Evolutionary conservation across 148 eudicot species (phyloP), one percentile per base, ranked within the genome.

Genomic region (Amaranthus palmeri): DNA sequence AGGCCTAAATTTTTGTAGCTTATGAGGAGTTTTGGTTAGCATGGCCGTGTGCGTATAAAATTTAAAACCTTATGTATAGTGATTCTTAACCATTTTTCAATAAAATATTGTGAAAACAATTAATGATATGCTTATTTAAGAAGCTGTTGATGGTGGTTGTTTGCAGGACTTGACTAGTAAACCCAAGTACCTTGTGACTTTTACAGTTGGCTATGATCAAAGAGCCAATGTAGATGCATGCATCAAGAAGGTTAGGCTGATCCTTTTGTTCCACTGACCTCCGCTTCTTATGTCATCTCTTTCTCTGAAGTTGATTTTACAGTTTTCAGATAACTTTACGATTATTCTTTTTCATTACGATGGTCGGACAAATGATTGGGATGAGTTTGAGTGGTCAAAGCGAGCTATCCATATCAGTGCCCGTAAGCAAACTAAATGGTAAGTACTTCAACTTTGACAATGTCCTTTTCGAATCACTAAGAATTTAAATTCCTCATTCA

Each of bases 391-490:
- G 69, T 92, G 97, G 97, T 92, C 97, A 42, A 83, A 85, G 76
- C 81, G 81, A 65, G 96, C 91, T 56, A 88, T 92, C 72, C 97
- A 92, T 80, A 83, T 92, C 55, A 89, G 97, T 80, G 88, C 68
- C 48, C 86, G 73, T 43, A 89, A 83, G 81, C 97, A 92, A 83
- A 89, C 96, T 73, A 92, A 92, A 84, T 92, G 97, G 97, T 92
- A 70, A 84, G 63, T 56, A 13, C 6, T 59, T 44, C 48, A 3
- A 7, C 40, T 41, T 15, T 64, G 36, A 3, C 40, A 25, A 45
- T 8, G 41, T 6, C 18, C 61, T n/a, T 55, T n/a, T 55, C 15
- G 7, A 61, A 3, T 10, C 7, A 10, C 41, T 43, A 4, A 13
- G 17, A 10, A 40, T 62, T 6, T 45, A 13, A 62, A 2, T 5